These are phyloP conservation scores for Artemisia tridentata DNA, from an alignment of 129 eudicot genomes.

Conservation along the genomic window DNA sequence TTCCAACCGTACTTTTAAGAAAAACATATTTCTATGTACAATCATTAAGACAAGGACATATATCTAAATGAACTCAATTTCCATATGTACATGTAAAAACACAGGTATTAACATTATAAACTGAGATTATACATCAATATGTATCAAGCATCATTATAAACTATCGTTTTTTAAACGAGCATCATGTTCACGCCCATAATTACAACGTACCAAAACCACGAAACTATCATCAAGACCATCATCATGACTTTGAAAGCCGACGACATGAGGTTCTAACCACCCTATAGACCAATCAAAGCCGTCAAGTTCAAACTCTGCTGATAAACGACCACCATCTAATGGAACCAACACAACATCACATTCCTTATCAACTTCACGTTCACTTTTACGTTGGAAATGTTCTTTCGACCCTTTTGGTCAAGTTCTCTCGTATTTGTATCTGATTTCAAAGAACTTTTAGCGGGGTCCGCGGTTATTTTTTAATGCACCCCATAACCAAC, in stretches of 20 bases:
- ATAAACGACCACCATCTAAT: conserved; percentile 48
- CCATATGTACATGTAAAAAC: too few species aligned
- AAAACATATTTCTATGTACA: too few species aligned
- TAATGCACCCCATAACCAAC: neutral
- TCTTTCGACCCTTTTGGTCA: neutral
- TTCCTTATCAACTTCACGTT: conserved; percentile 37
- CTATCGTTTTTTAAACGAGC: neutral
- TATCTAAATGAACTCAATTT: too few species aligned
- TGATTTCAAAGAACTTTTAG: neutral
- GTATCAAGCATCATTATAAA: too few species aligned
- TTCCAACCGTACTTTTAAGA: too few species aligned
- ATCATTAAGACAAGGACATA: too few species aligned
- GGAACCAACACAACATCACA: conserved; percentile 54
- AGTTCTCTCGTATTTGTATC: neutral
- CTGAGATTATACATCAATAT: too few species aligned
- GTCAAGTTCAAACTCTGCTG: conserved; percentile 53
- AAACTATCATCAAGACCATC: neutral
- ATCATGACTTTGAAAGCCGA: neutral
- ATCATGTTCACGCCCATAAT: neutral
- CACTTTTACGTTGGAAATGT: neutral
- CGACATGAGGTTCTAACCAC: conserved; percentile 60
- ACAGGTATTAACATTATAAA: too few species aligned
- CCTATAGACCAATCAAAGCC: conserved; percentile 63
- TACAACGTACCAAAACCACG: neutral
- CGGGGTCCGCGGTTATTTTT: neutral